Evolutionary conservation across 257 asterid species (phyloP).

Genomic region (Jaltomata sinuosa): DNA sequence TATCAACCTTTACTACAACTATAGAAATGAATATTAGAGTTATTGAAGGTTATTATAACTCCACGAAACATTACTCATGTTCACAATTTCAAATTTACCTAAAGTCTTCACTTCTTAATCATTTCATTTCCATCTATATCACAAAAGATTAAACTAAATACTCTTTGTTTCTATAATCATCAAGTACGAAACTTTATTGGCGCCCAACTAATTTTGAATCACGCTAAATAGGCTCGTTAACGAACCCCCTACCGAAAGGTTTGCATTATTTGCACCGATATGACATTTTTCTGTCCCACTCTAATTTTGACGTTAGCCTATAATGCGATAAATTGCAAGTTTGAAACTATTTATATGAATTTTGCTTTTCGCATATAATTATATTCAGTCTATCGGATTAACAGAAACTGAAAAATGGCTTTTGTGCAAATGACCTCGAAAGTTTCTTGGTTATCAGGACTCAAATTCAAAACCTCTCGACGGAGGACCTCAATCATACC

Average conservation of each 20-base stretch:
- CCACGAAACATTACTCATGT: background rate
- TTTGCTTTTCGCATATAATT: no score
- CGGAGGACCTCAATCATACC: background rate
- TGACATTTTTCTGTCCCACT: no score
- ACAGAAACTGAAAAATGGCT: background rate
- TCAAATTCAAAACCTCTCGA: background rate
- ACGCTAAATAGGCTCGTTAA: no score
- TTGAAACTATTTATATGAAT: no score
- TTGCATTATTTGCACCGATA: no score
- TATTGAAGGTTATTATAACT: background rate
- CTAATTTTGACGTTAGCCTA: no score
- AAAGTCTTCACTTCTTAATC: background rate
- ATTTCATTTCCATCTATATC: background rate
- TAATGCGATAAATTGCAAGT: no score
- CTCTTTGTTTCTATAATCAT: background rate
- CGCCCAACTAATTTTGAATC: background rate
- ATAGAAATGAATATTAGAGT: background rate
- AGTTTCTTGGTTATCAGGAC: background rate
- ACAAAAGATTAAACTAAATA: no score
- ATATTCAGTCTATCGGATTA: no score
- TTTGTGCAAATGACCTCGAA: no score
- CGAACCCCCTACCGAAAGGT: no score
- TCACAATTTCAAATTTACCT: background rate
- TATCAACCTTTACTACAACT: background rate
- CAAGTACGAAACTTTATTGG: background rate